Evolutionary conservation across 768 basidiomycete genomes (phyloP).

Genomic region (Kockovaella imperatae): DNA sequence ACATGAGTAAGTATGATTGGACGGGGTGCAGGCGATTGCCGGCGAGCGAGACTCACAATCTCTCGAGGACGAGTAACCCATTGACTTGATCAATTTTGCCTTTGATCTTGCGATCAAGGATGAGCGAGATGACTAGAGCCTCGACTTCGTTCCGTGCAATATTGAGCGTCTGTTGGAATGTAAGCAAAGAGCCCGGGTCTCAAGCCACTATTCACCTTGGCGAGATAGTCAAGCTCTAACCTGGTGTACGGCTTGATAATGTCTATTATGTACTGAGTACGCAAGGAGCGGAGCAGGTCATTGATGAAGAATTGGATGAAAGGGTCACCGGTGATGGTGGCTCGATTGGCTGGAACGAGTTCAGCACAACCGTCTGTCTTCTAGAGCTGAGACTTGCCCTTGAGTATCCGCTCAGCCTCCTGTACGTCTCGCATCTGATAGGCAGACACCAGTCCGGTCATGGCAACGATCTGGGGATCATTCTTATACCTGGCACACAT

Average conservation of each 20-base stretch:
- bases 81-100: slow-evolving; percentile 95
- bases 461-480: slow-evolving; percentile 91
- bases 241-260: slow-evolving; percentile 96
- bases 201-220: slow-evolving; percentile 55
- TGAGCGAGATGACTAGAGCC: slow-evolving; percentile 83
- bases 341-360: slow-evolving; percentile 62
- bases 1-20: neutral
- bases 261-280: slow-evolving; percentile 95
- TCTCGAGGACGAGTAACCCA: slow-evolving; percentile 82
- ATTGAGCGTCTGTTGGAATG: slow-evolving; percentile 70
- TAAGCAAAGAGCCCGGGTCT: neutral
- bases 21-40: neutral
- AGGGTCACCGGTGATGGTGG: slow-evolving; percentile 90
- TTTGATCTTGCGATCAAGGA: slow-evolving; percentile 93
- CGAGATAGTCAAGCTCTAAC: slow-evolving; percentile 84
- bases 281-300: slow-evolving; percentile 83
- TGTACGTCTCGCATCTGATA: slow-evolving; percentile 96
- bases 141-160: slow-evolving; percentile 88
- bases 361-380: neutral
- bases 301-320: slow-evolving; percentile 96
- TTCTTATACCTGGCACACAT: slow-evolving; percentile 66
- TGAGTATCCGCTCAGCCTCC: slow-evolving; percentile 89
- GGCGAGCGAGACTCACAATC: slow-evolving; percentile 49
- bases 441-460: slow-evolving; percentile 94
- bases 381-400: slow-evolving; percentile 52